These are phyloP conservation scores for Nothophoma quercina DNA, from an alignment of 2,329 filamentous ascomycete species.

Conservation along the genomic window DNA sequence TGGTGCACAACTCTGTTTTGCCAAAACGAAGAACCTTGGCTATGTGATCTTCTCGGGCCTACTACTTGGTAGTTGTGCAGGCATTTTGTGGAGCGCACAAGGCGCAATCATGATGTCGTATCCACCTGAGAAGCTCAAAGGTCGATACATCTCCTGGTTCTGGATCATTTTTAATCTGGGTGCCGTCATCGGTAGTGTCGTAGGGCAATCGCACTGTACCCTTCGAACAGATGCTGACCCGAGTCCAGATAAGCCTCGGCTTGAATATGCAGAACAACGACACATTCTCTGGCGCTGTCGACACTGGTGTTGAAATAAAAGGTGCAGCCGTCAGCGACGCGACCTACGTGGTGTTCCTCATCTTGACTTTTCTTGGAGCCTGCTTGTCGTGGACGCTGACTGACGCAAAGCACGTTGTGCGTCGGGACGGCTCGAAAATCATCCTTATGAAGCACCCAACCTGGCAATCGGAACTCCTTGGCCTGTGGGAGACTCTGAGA, in stretches of 20 bases:
- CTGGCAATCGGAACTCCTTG: constrained; percentile 79
- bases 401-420: constrained; percentile 75
- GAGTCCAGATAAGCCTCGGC: constrained; percentile 69
- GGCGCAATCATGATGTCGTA: constrained; percentile 92
- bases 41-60: constrained; percentile 81
- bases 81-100: constrained; percentile 82
- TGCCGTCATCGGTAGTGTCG: constrained; percentile 81
- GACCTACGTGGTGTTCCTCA: constrained; percentile 87
- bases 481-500: constrained; percentile 75
- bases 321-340: constrained; percentile 76
- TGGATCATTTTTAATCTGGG: constrained; percentile 97
- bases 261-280: constrained; percentile 70
- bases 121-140: constrained; percentile 80
- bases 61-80: constrained; percentile 79
- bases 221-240: constrained; percentile 26
- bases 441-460: constrained; percentile 91
- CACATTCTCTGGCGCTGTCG: too few species aligned
- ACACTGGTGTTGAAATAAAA: too few species aligned
- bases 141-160: constrained; percentile 87
- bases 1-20: constrained; percentile 73
- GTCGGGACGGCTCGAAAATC: constrained; percentile 77
- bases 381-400: constrained; percentile 72
- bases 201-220: constrained; percentile 54
- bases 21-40: constrained; percentile 70
- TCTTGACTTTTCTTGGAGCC: constrained; percentile 80